Base-by-base conservation (phyloP, 2,329 filamentous ascomycete genomes). In the Thielaviopsis punctulata region DNA sequence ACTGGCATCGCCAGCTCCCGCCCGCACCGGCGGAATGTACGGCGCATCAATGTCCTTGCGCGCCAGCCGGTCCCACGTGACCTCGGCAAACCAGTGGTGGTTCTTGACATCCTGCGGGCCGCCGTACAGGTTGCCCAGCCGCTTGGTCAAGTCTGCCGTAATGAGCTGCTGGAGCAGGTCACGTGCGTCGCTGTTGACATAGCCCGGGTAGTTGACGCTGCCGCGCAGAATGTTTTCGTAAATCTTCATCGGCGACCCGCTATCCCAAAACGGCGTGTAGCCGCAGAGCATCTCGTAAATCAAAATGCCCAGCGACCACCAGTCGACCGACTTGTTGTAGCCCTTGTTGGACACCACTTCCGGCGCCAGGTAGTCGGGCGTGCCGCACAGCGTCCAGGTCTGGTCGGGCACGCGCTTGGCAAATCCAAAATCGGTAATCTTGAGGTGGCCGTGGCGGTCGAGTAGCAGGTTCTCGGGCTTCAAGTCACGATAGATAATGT, bases 251-350 rank as follows among this genome's bases (percentile, higher is more conserved):
- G 92, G 90, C 45, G 87, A 95, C 52, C 90, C 92, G 61, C 86
- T 86, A 66, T 98, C 92, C 90, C 92, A 98, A 72, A 98, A 98
- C 4, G 92, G 92, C 4, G 92, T 98, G 68, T 95, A 98, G 24
- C 92, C 92, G 64, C 92, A 96, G 36, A 98, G 78, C 92, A 98
- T 98, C 73, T 98, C 92, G 66, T 95, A 98, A 66, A 98, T 96
- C 60, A 98, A 72, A 64, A 98, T 96, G 45, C 92, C 92, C 54
- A 98, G 75, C 51, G 90, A 96, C 92, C 92, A 98, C 92, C 92
- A 98, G 65, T 98, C 92, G 18, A 98, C 92, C 41, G 90, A 95
- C 67, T 96, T 98, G 73, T 98, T 98, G 73, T 98, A 98, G 51
- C 92, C 92, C 69, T 96, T 96, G 66, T 90, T 95, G 55, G 88